A percentile compares a stretch with the other conserved stretches of the same genome.
Conservation (phyloP, 106 monocot genomes). For the Agapanthus africanus region DNA sequence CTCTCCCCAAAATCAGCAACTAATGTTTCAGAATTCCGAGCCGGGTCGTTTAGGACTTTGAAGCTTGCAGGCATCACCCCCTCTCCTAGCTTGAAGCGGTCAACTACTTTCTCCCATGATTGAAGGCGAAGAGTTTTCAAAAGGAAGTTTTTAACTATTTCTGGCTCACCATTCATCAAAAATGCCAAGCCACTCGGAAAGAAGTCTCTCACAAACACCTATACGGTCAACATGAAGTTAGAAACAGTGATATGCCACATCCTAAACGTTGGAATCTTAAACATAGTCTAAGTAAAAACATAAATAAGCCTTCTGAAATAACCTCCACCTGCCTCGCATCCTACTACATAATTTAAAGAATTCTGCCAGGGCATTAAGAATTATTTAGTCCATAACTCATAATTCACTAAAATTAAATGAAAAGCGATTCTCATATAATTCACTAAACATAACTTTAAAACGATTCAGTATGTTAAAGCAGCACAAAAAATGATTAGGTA, state of each 20-base stretch:
- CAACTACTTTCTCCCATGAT: slow-evolving; percentile 40
- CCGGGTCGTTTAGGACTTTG: slow-evolving; percentile 32
- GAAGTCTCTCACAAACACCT: slow-evolving; percentile 60
- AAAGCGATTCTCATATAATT: neutral
- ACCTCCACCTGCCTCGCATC: too few relatives aligned
- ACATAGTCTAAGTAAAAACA: neutral
- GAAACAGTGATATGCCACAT: neutral
- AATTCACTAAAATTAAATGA: neutral
- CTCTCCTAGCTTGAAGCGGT: slow-evolving; percentile 38
- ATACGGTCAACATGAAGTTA: neutral
- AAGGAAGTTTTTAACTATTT: slow-evolving; percentile 51
- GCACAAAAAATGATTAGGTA: neutral
- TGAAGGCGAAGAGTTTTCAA: slow-evolving; percentile 39
- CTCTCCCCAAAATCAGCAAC: slow-evolving; percentile 49
- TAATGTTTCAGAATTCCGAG: slow-evolving; percentile 21
- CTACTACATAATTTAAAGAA: neutral
- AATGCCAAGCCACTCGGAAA: slow-evolving; percentile 48
- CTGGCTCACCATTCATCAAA: slow-evolving; percentile 45
- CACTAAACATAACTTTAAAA: neutral
- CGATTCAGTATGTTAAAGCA: neutral
- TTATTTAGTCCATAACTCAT: neutral
- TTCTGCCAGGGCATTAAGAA: neutral
- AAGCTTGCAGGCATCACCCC: slow-evolving; percentile 59
- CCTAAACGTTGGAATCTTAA: neutral
- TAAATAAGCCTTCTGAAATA: neutral